Evolutionary conservation across 345 rosid genomes (phyloP).

Genomic region (Salix udensis): DNA sequence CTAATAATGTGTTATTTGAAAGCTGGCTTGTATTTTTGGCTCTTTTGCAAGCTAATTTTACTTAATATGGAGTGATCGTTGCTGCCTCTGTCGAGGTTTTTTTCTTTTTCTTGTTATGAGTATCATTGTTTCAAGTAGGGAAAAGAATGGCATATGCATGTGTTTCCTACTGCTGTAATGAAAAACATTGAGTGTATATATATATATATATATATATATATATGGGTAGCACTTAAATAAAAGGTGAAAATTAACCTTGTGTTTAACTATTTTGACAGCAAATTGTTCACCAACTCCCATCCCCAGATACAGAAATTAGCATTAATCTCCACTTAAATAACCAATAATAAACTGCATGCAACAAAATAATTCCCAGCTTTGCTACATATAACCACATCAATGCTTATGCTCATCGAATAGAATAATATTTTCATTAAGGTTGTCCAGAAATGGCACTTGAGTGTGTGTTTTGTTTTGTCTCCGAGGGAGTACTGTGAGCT

Average conservation of each 20-base stretch:
- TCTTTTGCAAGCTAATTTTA: neutral
- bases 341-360: slow-evolving; percentile 9
- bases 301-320: slow-evolving; percentile 6
- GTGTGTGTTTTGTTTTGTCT: neutral
- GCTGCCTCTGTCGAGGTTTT: neutral
- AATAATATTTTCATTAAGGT: neutral
- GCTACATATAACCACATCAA: neutral
- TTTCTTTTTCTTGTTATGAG: too few species aligned
- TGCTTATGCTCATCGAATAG: neutral
- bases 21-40: neutral
- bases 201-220: neutral
- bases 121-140: too few species aligned
- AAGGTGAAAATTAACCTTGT: neutral
- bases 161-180: too few species aligned
- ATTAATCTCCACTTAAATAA: neutral
- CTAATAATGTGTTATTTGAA: neutral
- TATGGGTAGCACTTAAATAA: neutral
- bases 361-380: slow-evolving; percentile 3
- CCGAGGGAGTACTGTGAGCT: neutral
- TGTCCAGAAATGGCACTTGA: neutral
- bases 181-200: too few species aligned
- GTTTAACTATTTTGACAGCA: slow-evolving; percentile 4
- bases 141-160: too few species aligned
- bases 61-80: neutral
- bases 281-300: slow-evolving; percentile 16